Percentiles rank a stretch among this genome's conserved stretches.
These are phyloP conservation scores for Kwoniella mangroviensis DNA, from an alignment of 768 basidiomycete genomes.

Conservation along the genomic window DNA sequence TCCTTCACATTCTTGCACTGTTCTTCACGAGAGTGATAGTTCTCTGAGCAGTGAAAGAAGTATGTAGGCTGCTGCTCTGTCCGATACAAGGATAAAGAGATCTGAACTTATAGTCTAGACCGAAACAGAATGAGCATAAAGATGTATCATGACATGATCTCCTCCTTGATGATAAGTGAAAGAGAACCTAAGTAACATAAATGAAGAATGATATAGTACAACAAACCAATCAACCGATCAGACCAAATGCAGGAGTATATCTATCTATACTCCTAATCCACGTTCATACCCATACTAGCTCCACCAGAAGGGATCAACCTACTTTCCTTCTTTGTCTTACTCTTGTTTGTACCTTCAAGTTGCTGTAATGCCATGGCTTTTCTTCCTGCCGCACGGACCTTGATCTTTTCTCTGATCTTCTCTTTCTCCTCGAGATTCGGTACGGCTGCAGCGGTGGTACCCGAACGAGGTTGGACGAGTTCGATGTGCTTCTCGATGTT, in stretches of 20 bases:
- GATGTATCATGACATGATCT: neutral
- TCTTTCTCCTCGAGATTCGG: constrained; percentile 61
- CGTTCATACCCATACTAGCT: constrained; percentile 71
- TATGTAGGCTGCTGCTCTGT: too few relatives aligned
- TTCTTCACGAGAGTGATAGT: too few relatives aligned
- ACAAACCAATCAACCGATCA: neutral
- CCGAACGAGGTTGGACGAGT: constrained; percentile 56
- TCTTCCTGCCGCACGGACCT: constrained; percentile 57
- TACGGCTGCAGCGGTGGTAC: constrained; percentile 57
- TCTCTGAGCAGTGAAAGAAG: too few relatives aligned
- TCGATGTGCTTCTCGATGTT: constrained; percentile 66
- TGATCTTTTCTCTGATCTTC: constrained; percentile 77
- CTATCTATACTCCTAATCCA: constrained; percentile 28
- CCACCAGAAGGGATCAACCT: constrained; percentile 80
- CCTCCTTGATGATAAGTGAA: neutral
- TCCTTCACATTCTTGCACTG: too few relatives aligned
- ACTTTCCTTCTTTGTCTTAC: constrained; percentile 64
- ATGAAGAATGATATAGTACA: neutral
- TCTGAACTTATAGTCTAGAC: too few relatives aligned
- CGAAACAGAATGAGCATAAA: neutral
- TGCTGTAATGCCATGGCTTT: constrained; percentile 52
- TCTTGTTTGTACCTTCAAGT: constrained; percentile 34
- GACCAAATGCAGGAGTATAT: too few relatives aligned
- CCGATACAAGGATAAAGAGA: too few relatives aligned
- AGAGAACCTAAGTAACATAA: neutral